Evolutionary conservation across 2,329 filamentous ascomycete species (phyloP).

Genomic region (Ceratocystis cubensis): DNA sequence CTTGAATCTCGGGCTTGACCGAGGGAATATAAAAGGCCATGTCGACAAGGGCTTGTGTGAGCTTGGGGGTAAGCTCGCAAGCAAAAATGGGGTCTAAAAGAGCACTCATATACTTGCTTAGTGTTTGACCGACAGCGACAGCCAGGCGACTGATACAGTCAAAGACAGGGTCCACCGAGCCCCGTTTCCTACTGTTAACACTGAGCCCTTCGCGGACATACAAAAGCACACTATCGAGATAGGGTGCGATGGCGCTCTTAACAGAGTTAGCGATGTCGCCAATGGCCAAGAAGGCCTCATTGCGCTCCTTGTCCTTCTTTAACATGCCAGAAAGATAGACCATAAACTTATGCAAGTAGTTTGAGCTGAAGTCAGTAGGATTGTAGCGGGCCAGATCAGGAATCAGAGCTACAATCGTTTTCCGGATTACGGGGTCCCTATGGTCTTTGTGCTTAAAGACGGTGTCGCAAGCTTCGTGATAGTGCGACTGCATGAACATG

Average conservation of each 20-base stretch:
- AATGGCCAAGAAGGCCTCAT: slow-evolving; percentile 89
- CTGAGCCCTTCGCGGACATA: slow-evolving; percentile 87
- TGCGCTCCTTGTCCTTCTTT: slow-evolving; percentile 87
- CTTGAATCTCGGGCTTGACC: slow-evolving; percentile 84
- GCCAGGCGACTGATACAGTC: slow-evolving; percentile 96
- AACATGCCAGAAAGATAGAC: slow-evolving; percentile 85
- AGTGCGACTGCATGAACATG: slow-evolving; percentile 98
- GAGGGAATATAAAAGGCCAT: slow-evolving; percentile 99
- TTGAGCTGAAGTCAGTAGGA: slow-evolving; percentile 74
- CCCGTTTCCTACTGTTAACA: slow-evolving; percentile 56
- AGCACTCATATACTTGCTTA: slow-evolving; percentile 97
- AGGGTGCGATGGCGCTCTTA: slow-evolving; percentile 86
- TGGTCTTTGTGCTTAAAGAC: slow-evolving; percentile 89
- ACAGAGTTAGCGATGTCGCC: slow-evolving; percentile 94
- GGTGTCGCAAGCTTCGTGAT: slow-evolving; percentile 83
- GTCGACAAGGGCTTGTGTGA: slow-evolving; percentile 90
- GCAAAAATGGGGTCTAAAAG: slow-evolving; percentile 92
- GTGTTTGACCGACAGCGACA: slow-evolving; percentile 84
- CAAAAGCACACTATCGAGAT: slow-evolving; percentile 84
- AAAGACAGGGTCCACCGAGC: slow-evolving; percentile 69
- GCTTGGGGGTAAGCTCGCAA: slow-evolving; percentile 82
- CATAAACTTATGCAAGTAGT: slow-evolving; percentile 93
- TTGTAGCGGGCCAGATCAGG: slow-evolving; percentile 88
- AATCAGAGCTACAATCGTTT: slow-evolving; percentile 81
- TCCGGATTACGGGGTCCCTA: slow-evolving; percentile 72